These are phyloP conservation scores for Phlebiopsis gigantea DNA, from an alignment of 768 basidiomycete genomes.

Conservation along the genomic window DNA sequence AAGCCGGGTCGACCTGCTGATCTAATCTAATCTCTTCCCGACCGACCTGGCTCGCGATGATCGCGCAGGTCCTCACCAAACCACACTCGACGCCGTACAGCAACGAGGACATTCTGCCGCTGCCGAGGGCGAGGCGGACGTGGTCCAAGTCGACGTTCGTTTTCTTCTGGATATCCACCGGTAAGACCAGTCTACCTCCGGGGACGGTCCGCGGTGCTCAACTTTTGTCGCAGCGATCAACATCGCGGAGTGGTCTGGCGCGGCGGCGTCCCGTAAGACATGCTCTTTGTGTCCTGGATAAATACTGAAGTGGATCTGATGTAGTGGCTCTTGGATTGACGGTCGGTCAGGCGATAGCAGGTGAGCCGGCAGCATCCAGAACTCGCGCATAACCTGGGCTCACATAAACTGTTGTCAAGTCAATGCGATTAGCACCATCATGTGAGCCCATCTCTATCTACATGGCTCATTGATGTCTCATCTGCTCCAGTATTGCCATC, in stretches of 20 bases:
- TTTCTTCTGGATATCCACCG: constrained; percentile 30
- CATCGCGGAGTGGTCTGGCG: constrained; percentile 30
- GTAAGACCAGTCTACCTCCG: constrained; percentile 11
- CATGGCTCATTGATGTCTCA: background rate
- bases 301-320: background rate
- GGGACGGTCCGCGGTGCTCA: background rate
- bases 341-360: constrained; percentile 24
- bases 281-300: background rate
- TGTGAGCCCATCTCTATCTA: background rate
- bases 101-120: constrained; percentile 26
- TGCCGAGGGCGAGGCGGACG: constrained; percentile 23
- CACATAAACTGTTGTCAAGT: background rate
- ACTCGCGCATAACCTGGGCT: background rate
- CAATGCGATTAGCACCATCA: constrained; percentile 11
- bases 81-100: constrained; percentile 17
- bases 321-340: constrained; percentile 27
- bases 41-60: background rate
- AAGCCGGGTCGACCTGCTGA: background rate
- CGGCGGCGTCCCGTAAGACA: constrained; percentile 23
- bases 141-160: constrained; percentile 26
- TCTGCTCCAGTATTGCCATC: constrained; percentile 20
- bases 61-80: background rate
- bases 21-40: background rate
- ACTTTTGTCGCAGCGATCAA: constrained; percentile 23
- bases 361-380: constrained; percentile 7